phyloP scores from a whole-genome alignment of 2,329 filamentous ascomycete species.

The Lomentospora prolificans region DNA sequence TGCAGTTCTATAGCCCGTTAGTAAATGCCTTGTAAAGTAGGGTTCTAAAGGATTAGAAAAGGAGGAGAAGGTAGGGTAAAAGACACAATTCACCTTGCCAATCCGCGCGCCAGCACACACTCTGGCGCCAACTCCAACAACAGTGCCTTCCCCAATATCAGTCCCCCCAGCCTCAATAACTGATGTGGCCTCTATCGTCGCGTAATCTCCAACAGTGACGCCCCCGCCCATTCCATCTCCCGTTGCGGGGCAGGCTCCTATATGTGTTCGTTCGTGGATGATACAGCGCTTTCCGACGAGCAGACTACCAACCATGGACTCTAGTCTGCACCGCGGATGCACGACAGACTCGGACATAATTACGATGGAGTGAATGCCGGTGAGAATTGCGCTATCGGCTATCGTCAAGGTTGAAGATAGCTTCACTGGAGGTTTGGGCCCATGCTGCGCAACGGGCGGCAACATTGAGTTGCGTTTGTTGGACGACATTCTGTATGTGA shows the following conservation, averaged over 20 bases:
- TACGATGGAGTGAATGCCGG: conserved; percentile 67
- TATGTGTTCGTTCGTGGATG: conserved; percentile 57
- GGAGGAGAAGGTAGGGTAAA: background rate
- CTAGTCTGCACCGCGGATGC: conserved; percentile 76
- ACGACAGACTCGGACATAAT: conserved; percentile 70
- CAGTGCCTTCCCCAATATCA: conserved; percentile 49
- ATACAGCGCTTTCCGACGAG: conserved; percentile 74
- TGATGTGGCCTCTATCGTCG: conserved; percentile 50
- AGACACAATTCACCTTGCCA: conserved; percentile 44
- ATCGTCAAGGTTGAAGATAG: conserved; percentile 52
- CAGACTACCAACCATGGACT: conserved; percentile 69
- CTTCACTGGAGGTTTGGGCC: conserved; percentile 51
- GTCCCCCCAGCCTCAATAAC: conserved; percentile 53
- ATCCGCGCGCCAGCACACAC: conserved; percentile 51
- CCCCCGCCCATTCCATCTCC: conserved; percentile 27
- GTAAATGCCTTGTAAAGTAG: conserved; percentile 10
- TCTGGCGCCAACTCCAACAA: conserved; percentile 48
- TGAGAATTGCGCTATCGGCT: conserved; percentile 51
- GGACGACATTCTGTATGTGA: conserved; percentile 25
- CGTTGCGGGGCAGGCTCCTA: conserved; percentile 34
- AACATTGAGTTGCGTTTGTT: conserved; percentile 47
- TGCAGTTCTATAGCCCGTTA: conserved; percentile 47
- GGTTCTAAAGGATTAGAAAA: background rate
- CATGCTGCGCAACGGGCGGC: conserved; percentile 40
- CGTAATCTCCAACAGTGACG: conserved; percentile 49